Evolutionary conservation across 208 protist species (phyloP).

Genomic region (Wallacemonas sp.): DNA sequence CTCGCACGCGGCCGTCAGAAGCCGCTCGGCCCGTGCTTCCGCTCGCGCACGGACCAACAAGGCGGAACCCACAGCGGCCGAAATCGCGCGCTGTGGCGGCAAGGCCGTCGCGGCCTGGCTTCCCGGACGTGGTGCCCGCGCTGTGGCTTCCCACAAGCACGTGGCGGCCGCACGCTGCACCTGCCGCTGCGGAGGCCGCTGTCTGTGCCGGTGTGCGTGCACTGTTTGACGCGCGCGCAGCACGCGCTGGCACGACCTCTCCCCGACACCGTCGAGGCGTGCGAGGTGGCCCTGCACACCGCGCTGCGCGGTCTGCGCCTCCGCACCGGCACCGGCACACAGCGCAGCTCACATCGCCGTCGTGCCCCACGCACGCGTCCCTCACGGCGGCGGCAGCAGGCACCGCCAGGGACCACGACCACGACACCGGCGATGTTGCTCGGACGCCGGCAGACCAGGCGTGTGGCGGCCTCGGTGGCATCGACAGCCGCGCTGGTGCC

Average conservation of each 20-base stretch:
- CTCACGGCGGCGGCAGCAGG: too few relatives aligned
- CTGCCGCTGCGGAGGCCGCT: too few relatives aligned
- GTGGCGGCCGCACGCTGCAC: neutral
- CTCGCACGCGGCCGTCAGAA: slow-evolving; percentile 49
- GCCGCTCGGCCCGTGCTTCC: slow-evolving; percentile 59
- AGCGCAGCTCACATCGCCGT: neutral
- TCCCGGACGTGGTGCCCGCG: slow-evolving; percentile 58
- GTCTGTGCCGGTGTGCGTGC: too few relatives aligned
- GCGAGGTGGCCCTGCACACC: neutral
- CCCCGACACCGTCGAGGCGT: neutral
- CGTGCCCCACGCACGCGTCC: slow-evolving; percentile 1
- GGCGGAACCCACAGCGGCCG: slow-evolving; percentile 32
- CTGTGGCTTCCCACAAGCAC: slow-evolving; percentile 46
- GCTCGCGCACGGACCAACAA: slow-evolving; percentile 16
- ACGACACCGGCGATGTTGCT: neutral
- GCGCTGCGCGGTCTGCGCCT: neutral
- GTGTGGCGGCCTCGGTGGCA: neutral
- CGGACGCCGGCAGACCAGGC: too few relatives aligned
- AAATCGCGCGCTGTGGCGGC: slow-evolving; percentile 20
- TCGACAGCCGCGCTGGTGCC: neutral
- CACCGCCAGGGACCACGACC: neutral
- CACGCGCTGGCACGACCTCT: too few relatives aligned
- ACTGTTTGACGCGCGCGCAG: too few relatives aligned
- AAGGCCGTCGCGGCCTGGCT: slow-evolving; percentile 41
- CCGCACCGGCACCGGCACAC: neutral